A percentile compares a stretch with the other conserved stretches of the same genome.
Evolutionary conservation across 768 basidiomycete genomes (phyloP).

Genomic region (Obba rivulosa): DNA sequence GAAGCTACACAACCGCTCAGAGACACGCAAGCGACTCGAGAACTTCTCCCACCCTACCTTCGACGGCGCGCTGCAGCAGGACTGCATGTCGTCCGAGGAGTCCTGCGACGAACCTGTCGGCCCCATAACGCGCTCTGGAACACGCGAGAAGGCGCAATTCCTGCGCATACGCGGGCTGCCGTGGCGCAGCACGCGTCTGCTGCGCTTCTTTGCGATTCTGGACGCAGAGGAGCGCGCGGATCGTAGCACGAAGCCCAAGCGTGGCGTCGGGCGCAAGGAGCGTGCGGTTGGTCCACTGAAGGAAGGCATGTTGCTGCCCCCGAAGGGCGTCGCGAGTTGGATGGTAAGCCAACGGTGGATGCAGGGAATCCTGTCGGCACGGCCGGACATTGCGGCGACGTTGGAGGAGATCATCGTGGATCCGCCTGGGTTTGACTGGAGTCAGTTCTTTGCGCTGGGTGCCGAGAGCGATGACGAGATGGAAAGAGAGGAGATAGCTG

Average conservation of each 20-base stretch:
- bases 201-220: constrained; percentile 53
- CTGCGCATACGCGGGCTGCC: constrained; percentile 53
- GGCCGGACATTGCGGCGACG: constrained; percentile 42
- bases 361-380: constrained; percentile 31
- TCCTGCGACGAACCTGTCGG: constrained; percentile 48
- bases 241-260: constrained; percentile 42
- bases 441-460: constrained; percentile 43
- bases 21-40: constrained; percentile 47
- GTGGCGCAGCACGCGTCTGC: constrained; percentile 66
- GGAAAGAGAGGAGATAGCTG: not conserved
- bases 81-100: constrained; percentile 82
- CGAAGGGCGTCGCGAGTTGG: constrained; percentile 60
- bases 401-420: constrained; percentile 43
- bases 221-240: constrained; percentile 53
- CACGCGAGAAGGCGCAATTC: constrained; percentile 28
- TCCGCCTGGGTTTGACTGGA: constrained; percentile 46
- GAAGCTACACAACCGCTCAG: constrained; percentile 67
- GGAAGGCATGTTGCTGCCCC: constrained; percentile 54
- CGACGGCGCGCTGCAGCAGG: constrained; percentile 64
- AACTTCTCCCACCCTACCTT: constrained; percentile 59
- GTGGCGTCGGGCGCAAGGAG: constrained; percentile 51
- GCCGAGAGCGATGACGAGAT: constrained; percentile 45
- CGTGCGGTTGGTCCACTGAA: constrained; percentile 51
- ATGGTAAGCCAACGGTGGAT: constrained; percentile 74
- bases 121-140: not conserved